These are phyloP conservation scores for Chalaropsis thielavioides DNA, from an alignment of 2,329 filamentous ascomycete genomes.

Conservation along the genomic window DNA sequence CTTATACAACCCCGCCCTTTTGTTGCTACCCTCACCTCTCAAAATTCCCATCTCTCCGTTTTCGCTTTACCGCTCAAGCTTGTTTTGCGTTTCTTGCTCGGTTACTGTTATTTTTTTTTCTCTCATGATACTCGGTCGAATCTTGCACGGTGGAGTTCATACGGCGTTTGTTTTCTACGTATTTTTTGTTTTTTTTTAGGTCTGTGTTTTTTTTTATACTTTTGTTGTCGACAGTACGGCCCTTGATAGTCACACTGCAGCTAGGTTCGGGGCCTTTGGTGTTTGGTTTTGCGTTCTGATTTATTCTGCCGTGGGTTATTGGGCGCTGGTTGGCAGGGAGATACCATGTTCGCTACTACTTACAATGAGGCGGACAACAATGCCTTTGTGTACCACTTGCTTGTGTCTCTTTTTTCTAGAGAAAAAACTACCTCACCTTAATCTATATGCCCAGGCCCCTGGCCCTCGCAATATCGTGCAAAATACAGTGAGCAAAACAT, in stretches of 20 bases:
- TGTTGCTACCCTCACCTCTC: background rate
- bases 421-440: background rate
- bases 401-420: background rate
- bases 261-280: slow-evolving; percentile 8
- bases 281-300: slow-evolving; percentile 13
- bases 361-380: background rate
- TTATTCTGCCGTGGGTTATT: slow-evolving; percentile 14
- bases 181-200: slow-evolving; percentile 18
- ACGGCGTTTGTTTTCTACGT: slow-evolving; percentile 12
- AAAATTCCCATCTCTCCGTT: background rate
- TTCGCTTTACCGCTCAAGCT: background rate
- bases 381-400: background rate
- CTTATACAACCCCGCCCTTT: background rate
- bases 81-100: background rate
- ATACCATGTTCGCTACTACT: background rate
- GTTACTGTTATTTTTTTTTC: slow-evolving; percentile 14
- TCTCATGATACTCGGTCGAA: slow-evolving; percentile 9
- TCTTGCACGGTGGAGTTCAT: slow-evolving; percentile 20
- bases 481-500: too few relatives aligned
- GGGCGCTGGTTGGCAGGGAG: slow-evolving; percentile 12
- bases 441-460: background rate
- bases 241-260: background rate
- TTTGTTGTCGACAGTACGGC: background rate
- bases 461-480: background rate
- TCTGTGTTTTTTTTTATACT: slow-evolving; percentile 14